Percentiles rank a stretch among this genome's conserved stretches.
These are phyloP conservation scores for Cymbopogon citratus DNA, from an alignment of 176 grass and related monocot genomes.

Conservation along the genomic window DNA sequence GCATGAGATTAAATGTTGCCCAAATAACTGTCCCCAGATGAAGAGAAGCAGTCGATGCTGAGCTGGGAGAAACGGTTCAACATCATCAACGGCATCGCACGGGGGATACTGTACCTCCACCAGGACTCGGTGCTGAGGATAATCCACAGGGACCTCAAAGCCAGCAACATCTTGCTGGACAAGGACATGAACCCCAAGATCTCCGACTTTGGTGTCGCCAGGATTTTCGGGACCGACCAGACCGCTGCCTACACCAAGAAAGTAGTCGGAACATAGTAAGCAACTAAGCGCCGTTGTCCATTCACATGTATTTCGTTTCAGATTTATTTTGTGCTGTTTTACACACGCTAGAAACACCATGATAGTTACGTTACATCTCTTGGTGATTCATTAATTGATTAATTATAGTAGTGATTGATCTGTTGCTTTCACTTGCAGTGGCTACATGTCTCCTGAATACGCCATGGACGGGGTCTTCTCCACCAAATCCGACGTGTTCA, in stretches of 20 bases:
- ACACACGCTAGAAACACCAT: background rate
- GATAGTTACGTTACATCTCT: background rate
- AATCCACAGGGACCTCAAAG: constrained; percentile 71
- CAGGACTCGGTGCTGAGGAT: constrained; percentile 55
- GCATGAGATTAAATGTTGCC: background rate
- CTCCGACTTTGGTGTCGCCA: constrained; percentile 71
- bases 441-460: constrained; percentile 82
- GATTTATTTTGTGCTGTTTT: background rate
- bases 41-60: constrained; percentile 35
- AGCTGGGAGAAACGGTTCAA: constrained; percentile 50
- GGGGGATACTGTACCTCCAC: constrained; percentile 67
- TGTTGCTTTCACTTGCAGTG: constrained; percentile 25
- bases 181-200: constrained; percentile 70
- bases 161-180: constrained; percentile 70
- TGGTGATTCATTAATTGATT: too few species aligned
- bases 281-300: background rate
- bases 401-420: background rate
- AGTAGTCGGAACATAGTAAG: constrained; percentile 68
- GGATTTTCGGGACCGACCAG: constrained; percentile 51
- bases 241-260: constrained; percentile 45
- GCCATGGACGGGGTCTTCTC: constrained; percentile 68
- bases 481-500: constrained; percentile 62
- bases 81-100: constrained; percentile 60
- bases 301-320: background rate
- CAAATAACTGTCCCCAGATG: constrained; percentile 28